A percentile compares a stretch with the other conserved stretches of the same genome.
These are phyloP conservation scores for Botrytis fabae DNA, from an alignment of 2,329 filamentous ascomycete species.

Conservation along the genomic window DNA sequence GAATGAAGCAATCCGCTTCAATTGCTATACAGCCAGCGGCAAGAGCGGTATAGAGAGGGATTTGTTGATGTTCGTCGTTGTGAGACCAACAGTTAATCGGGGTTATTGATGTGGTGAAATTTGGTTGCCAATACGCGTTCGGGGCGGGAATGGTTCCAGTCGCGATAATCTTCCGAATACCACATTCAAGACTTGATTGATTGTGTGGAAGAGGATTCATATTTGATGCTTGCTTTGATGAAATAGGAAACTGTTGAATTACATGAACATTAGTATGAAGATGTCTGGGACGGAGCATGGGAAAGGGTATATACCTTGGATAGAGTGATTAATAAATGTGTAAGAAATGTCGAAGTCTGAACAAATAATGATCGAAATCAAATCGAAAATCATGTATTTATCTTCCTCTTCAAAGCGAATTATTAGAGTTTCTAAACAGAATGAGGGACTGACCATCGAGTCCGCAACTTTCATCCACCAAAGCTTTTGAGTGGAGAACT, in stretches of 20 bases:
- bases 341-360: background rate
- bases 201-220: background rate
- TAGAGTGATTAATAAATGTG: background rate
- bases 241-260: background rate
- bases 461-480: background rate
- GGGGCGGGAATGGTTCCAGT: background rate
- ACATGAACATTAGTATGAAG: background rate
- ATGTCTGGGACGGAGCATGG: background rate
- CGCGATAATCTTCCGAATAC: conserved; percentile 1
- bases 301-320: background rate
- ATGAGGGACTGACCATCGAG: background rate
- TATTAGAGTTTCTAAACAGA: background rate
- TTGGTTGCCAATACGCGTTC: conserved; percentile 7
- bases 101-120: conserved; percentile 17
- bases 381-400: background rate
- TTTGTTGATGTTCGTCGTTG: conserved; percentile 57
- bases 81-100: conserved; percentile 43
- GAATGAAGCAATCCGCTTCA: conserved; percentile 51
- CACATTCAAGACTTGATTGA: background rate
- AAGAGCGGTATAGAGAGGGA: conserved; percentile 52
- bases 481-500: background rate
- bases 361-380: no score
- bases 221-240: background rate
- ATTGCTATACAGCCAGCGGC: conserved; percentile 57
- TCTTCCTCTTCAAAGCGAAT: background rate